Conservation (phyloP, 2,329 filamentous ascomycete species). For the Zarea fungicola region DNA sequence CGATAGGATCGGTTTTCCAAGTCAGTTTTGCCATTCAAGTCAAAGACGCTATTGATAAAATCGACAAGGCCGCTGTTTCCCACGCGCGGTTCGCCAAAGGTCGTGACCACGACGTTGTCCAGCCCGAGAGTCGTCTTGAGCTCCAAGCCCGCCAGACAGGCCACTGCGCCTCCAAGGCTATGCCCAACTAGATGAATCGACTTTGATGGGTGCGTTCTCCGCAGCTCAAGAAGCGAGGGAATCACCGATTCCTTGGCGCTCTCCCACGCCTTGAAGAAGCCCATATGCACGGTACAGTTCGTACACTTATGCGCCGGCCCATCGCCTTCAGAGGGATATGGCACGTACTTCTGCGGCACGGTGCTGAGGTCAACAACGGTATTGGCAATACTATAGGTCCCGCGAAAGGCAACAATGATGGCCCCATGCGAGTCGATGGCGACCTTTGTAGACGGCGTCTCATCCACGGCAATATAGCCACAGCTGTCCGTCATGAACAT, state of each 20-base stretch:
- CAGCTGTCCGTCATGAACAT: conserved; percentile 82
- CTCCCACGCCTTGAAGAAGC: conserved; percentile 82
- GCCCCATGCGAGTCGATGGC: conserved; percentile 22
- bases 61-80: conserved; percentile 52
- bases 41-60: conserved; percentile 52
- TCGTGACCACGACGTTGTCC: conserved; percentile 71
- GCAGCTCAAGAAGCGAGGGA: conserved; percentile 56
- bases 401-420: conserved; percentile 85
- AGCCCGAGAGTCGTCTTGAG: conserved; percentile 67
- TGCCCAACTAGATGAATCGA: conserved; percentile 78
- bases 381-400: conserved; percentile 90
- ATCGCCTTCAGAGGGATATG: conserved; percentile 60
- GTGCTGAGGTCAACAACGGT: conserved; percentile 87
- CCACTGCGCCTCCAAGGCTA: conserved; percentile 87
- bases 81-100: conserved; percentile 80
- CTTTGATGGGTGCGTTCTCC: conserved; percentile 62
- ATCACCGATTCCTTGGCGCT: conserved; percentile 67
- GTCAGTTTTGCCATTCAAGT: conserved; percentile 26
- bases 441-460: conserved; percentile 33
- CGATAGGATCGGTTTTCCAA: conserved; percentile 50
- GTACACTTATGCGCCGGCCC: conserved; percentile 52
- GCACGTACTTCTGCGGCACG: conserved; percentile 82
- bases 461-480: conserved; percentile 88
- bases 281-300: conserved; percentile 89
- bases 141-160: conserved; percentile 80